Conservation (phyloP, 371 early-diverging fungal species). For the Rhizopus microsporus region DNA sequence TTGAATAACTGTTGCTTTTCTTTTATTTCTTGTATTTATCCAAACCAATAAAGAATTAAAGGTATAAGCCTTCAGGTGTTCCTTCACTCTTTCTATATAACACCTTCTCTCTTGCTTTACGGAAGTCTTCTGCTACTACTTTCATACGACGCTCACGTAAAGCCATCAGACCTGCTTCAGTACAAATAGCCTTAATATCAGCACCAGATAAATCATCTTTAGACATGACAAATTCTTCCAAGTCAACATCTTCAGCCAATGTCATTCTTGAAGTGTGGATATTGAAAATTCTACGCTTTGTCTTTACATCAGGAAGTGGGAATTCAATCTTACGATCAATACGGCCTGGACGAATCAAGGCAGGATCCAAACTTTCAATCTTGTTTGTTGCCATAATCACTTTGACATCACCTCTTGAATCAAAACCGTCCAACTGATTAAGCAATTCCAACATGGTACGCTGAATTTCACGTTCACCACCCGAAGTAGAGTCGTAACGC, state of each 20-base stretch:
- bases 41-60: conserved; percentile 49
- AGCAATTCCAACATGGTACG: conserved; percentile 99
- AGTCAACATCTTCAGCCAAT: conserved; percentile 94
- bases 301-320: conserved; percentile 98
- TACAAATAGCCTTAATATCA: conserved; percentile 99
- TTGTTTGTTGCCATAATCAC: conserved; percentile 99
- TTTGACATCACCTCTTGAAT: conserved; percentile 99
- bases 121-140: conserved; percentile 98
- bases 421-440: conserved; percentile 99
- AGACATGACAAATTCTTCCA: conserved; percentile 98
- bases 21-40: conserved; percentile 5
- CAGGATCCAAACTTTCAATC: conserved; percentile 99
- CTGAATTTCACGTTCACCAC: conserved; percentile 99
- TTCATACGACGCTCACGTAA: conserved; percentile 99
- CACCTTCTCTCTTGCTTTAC: conserved; percentile 99
- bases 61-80: conserved; percentile 95
- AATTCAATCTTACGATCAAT: conserved; percentile 99
- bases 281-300: conserved; percentile 98
- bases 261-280: conserved; percentile 99
- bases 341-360: conserved; percentile 99
- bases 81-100: conserved; percentile 98
- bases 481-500: conserved; percentile 97
- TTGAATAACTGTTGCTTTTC: background rate
- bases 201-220: conserved; percentile 99
- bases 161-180: conserved; percentile 99